These are phyloP conservation scores for Globisporangium polare DNA, from an alignment of 352 stramenopile genomes.

Conservation along the genomic window DNA sequence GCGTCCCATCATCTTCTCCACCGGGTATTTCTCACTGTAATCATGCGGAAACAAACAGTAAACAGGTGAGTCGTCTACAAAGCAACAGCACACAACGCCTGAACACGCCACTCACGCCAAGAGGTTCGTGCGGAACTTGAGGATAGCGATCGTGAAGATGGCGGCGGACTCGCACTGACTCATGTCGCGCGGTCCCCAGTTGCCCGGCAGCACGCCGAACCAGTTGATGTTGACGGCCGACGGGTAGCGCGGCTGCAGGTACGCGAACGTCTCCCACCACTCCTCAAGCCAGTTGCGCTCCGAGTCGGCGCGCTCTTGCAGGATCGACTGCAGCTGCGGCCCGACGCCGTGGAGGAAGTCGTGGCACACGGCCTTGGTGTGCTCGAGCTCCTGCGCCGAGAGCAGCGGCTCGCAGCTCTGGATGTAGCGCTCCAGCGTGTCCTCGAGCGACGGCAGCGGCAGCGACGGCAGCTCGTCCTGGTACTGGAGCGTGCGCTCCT, in stretches of 20 bases:
- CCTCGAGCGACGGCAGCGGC: conserved; percentile 90
- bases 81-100: not conserved
- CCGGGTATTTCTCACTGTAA: conserved; percentile 83
- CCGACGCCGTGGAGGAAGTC: conserved; percentile 89
- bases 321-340: conserved; percentile 85
- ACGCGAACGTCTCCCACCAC: conserved; percentile 97
- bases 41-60: conserved; percentile 3
- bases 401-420: conserved; percentile 91
- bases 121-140: conserved; percentile 92
- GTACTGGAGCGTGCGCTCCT: conserved; percentile 73
- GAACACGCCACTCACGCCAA: conserved; percentile 51
- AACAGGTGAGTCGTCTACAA: not conserved
- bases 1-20: conserved; percentile 92
- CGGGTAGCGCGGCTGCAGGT: conserved; percentile 93
- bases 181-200: conserved; percentile 90
- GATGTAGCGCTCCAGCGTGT: conserved; percentile 92
- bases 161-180: conserved; percentile 87
- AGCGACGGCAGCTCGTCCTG: conserved; percentile 90
- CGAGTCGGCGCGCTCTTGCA: conserved; percentile 80
- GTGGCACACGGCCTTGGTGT: conserved; percentile 89
- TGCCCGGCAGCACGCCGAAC: conserved; percentile 95
- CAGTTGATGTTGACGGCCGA: conserved; percentile 97
- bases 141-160: conserved; percentile 80
- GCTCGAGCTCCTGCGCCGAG: conserved; percentile 78
- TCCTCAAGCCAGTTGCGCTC: conserved; percentile 91